A percentile compares a stretch with the other conserved stretches of the same genome.
phyloP scores from a whole-genome alignment of 129 eudicot species.

The Arctium lappa region DNA sequence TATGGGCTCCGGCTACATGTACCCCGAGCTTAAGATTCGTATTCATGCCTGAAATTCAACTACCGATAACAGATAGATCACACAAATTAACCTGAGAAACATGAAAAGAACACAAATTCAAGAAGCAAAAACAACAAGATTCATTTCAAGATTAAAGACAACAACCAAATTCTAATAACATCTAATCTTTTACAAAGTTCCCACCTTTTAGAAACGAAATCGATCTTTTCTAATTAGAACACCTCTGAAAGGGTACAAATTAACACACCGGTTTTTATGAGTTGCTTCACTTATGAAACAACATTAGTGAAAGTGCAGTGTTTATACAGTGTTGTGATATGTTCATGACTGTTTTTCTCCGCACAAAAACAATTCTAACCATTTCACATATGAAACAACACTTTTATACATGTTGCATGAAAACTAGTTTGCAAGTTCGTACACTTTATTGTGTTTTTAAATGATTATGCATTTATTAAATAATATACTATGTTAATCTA shows the following conservation, averaged over 20 bases:
- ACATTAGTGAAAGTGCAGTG: background rate
- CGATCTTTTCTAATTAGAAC: constrained; percentile 3
- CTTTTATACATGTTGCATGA: too few species aligned
- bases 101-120: background rate
- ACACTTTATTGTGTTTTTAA: background rate
- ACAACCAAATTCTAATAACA: background rate
- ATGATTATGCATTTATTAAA: constrained; percentile 11
- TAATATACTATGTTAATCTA: constrained; percentile 45
- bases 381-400: background rate
- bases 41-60: background rate
- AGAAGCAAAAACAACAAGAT: constrained; percentile 2
- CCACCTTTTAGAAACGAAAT: constrained; percentile 1
- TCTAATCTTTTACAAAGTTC: background rate
- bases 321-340: background rate
- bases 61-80: constrained; percentile 13
- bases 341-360: background rate
- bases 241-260: background rate
- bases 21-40: constrained; percentile 79
- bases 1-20: constrained; percentile 84
- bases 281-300: too few species aligned
- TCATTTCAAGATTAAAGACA: background rate
- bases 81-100: constrained; percentile 29
- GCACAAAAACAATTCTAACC: background rate
- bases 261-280: background rate
- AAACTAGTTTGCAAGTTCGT: background rate